These are phyloP conservation scores for Prunella vulgaris DNA, from an alignment of 257 asterid genomes.

Conservation along the genomic window DNA sequence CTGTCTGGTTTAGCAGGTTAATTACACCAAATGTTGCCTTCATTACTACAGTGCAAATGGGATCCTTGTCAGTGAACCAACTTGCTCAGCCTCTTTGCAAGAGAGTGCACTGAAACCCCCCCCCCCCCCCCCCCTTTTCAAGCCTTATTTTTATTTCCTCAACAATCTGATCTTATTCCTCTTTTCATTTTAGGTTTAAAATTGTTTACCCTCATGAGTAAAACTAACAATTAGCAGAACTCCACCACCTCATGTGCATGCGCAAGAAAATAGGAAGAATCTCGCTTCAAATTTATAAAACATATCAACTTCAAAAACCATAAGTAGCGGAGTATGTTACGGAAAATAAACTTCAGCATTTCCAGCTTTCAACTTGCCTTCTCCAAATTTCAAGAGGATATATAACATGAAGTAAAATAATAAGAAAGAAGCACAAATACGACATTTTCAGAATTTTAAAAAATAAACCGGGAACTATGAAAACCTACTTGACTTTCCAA, in stretches of 20 bases:
- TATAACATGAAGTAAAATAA: background rate
- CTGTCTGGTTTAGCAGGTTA: background rate
- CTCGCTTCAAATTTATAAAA: background rate
- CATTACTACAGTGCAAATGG: background rate
- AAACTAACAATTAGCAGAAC: background rate
- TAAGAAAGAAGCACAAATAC: background rate
- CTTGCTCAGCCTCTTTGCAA: too few species aligned
- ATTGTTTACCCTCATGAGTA: background rate
- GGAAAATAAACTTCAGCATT: background rate
- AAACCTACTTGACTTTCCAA: slow-evolving; percentile 62
- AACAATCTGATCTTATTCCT: slow-evolving; percentile 2
- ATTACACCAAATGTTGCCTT: background rate
- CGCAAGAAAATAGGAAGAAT: background rate
- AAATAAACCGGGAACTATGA: background rate
- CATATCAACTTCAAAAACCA: background rate
- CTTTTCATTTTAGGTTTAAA: background rate
- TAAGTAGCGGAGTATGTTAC: background rate
- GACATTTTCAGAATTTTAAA: background rate
- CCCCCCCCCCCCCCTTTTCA: too few species aligned
- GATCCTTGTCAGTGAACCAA: too few species aligned
- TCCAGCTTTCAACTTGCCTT: slow-evolving; percentile 11
- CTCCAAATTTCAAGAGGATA: slow-evolving; percentile 3
- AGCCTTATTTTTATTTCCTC: background rate
- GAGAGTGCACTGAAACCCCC: too few species aligned
- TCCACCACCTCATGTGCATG: background rate